phyloP scores from a whole-genome alignment of 805 yeast genomes.

The Metschnikowia similis region DNA sequence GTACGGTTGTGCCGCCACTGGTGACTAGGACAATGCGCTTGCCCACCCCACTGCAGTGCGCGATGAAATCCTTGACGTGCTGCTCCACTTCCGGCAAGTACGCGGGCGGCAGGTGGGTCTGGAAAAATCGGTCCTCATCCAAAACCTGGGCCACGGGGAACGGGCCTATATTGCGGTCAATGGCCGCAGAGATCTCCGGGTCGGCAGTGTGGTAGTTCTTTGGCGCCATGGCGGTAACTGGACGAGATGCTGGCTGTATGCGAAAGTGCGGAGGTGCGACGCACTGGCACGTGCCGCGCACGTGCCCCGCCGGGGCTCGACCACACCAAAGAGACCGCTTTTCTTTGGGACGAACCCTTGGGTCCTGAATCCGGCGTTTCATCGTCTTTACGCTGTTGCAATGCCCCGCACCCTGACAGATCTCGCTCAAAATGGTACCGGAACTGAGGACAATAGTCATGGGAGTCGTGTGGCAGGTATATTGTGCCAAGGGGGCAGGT shows the following conservation, averaged over 20 bases:
- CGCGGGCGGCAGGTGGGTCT: slow-evolving; percentile 64
- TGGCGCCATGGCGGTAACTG: background rate
- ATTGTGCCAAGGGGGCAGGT: too few relatives aligned
- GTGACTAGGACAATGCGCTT: slow-evolving; percentile 77
- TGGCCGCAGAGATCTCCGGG: slow-evolving; percentile 69
- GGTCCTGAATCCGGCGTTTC: too few relatives aligned
- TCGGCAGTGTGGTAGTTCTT: slow-evolving; percentile 49
- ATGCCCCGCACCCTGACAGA: too few relatives aligned
- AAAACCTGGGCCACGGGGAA: slow-evolving; percentile 69
- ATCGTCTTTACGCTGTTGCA: too few relatives aligned
- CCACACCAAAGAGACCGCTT: too few relatives aligned
- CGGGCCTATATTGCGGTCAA: slow-evolving; percentile 71
- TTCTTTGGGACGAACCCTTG: too few relatives aligned
- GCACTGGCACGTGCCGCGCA: too few relatives aligned
- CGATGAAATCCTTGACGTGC: slow-evolving; percentile 59
- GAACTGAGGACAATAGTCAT: too few relatives aligned
- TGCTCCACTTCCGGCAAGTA: slow-evolving; percentile 61
- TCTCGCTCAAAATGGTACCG: too few relatives aligned
- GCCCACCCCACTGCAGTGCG: slow-evolving; percentile 44
- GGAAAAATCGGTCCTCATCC: slow-evolving; percentile 77
- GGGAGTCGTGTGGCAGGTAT: too few relatives aligned
- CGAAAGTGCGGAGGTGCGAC: too few relatives aligned
- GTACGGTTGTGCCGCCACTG: slow-evolving; percentile 97
- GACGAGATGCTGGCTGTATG: background rate
- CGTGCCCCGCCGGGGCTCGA: too few relatives aligned